Evolutionary conservation across 83 land plant species (phyloP), one percentile per base, ranked within the genome.

Genomic region (Picea abies): DNA sequence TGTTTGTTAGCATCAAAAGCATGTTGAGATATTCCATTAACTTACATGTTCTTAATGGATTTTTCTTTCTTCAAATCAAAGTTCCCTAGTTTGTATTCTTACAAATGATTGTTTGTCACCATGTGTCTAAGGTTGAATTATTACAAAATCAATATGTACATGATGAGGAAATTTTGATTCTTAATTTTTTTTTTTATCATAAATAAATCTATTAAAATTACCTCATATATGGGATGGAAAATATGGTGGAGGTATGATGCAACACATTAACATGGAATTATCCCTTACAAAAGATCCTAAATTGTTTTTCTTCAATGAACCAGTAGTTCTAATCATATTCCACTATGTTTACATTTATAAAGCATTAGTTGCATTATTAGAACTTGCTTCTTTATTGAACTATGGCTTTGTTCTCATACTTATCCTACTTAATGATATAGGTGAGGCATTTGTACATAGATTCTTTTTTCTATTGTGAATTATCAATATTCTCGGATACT

Each of bases 161-260:
- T 81, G 32, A 56, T 35, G 60, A 32, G 60, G 52, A 49, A 20
- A 4, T 11, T 75, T 49, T 62, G 39, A 58, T 37, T 29, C 26
- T 75, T 56, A 44, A 23, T n/a, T n/a, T 70, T 16, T 83, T 68
- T 87, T 90, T 49, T 78, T 93, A 60, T 88, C 86, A 39, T 88
- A 91, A 62, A 94, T 94, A 14, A 88, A 86, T 75, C 90, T 94
- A 44, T 85, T 83, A 15, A 82, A 92, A 26, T 88, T 90, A 63
- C 91, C 92, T 32, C 82, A 87, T 63, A 62, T 90, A 49, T 83
- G 90, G 84, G 91, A 91, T 37, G 93, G 90, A 26, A 90, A 90
- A 78, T 96, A 92, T 75, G 94, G 98, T 90, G 98, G 98, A 73
- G 98, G 98, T 77, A 96, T 96, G 98, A 94, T 87, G 83, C 93